Evolutionary conservation across 805 yeast species (phyloP).

Genomic region (Metschnikowia continentalis): DNA sequence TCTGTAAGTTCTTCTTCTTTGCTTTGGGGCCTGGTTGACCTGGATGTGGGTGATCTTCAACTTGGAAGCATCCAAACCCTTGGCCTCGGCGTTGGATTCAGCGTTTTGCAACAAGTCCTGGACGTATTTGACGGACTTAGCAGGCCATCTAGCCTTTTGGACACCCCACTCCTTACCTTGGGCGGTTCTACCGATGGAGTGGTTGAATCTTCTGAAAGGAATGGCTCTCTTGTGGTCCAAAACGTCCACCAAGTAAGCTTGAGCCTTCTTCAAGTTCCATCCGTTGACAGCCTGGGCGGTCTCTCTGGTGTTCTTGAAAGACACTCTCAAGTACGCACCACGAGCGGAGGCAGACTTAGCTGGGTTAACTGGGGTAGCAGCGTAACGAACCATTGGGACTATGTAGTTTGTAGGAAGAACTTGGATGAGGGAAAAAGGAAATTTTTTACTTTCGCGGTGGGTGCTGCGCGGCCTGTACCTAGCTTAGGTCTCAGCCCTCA

Average conservation of each 20-base stretch:
- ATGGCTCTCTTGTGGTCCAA: conserved; percentile 98
- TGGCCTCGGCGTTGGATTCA: conserved; percentile 93
- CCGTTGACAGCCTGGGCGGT: conserved; percentile 98
- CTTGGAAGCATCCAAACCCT: conserved; percentile 95
- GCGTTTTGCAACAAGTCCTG: conserved; percentile 95
- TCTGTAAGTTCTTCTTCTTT: conserved; percentile 99
- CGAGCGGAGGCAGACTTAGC: conserved; percentile 99
- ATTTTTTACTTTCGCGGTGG: conserved; percentile 5
- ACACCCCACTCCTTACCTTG: conserved; percentile 99
- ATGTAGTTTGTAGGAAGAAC: conserved; percentile 13
- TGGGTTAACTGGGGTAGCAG: conserved; percentile 98
- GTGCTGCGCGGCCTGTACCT: conserved; percentile 2
- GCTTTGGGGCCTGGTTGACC: conserved; percentile 99
- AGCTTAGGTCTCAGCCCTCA: conserved; percentile 13
- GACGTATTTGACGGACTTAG: conserved; percentile 92
- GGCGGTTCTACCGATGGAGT: conserved; percentile 97
- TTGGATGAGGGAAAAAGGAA: conserved; percentile 4
- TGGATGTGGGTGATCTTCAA: conserved; percentile 96
- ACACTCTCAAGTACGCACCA: conserved; percentile 98
- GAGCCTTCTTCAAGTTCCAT: conserved; percentile 96
- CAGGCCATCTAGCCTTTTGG: conserved; percentile 99
- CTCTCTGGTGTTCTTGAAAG: conserved; percentile 99
- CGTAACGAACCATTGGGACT: conserved; percentile 93
- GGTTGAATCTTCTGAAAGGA: conserved; percentile 98
- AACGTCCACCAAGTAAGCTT: conserved; percentile 92